phyloP scores from a whole-genome alignment of 2,329 filamentous ascomycete species.

The Fusarium nematophilum region DNA sequence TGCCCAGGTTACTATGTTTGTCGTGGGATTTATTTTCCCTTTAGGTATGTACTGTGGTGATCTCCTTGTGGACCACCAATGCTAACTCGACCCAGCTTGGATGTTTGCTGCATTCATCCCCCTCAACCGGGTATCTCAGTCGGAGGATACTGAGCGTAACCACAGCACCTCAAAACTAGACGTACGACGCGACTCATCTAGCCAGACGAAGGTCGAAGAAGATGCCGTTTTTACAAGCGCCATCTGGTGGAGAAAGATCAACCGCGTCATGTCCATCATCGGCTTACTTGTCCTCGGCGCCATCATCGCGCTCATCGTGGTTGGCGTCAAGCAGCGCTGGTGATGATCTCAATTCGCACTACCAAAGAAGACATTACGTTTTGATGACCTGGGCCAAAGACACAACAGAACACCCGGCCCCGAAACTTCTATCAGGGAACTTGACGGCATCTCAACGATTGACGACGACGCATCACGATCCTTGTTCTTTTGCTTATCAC shows the following conservation, averaged over 20 bases:
- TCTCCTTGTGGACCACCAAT: background rate
- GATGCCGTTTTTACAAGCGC: constrained; percentile 63
- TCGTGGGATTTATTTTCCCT: constrained; percentile 81
- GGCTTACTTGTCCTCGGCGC: constrained; percentile 66
- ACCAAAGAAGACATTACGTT: constrained; percentile 27
- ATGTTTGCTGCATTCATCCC: constrained; percentile 82
- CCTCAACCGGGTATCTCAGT: constrained; percentile 68
- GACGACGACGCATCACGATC: constrained; percentile 42
- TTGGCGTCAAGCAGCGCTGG: constrained; percentile 65
- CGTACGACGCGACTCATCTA: constrained; percentile 50
- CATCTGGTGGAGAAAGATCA: constrained; percentile 70
- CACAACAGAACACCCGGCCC: constrained; percentile 3
- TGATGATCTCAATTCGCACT: constrained; percentile 41
- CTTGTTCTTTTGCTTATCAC: constrained; percentile 31
- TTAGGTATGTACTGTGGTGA: constrained; percentile 63
- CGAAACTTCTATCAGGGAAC: constrained; percentile 22
- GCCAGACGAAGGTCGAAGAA: constrained; percentile 51
- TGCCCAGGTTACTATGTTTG: constrained; percentile 79
- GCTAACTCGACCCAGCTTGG: constrained; percentile 68
- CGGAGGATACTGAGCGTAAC: constrained; percentile 62
- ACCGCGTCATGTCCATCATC: constrained; percentile 67
- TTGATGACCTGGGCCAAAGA: constrained; percentile 24
- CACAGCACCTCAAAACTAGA: constrained; percentile 55
- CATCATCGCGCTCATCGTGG: constrained; percentile 61
- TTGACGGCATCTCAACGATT: constrained; percentile 43